Evolutionary conservation across 352 stramenopile genomes (phyloP), one percentile per base, ranked within the genome.

Genomic region (Phytophthora fragariae): DNA sequence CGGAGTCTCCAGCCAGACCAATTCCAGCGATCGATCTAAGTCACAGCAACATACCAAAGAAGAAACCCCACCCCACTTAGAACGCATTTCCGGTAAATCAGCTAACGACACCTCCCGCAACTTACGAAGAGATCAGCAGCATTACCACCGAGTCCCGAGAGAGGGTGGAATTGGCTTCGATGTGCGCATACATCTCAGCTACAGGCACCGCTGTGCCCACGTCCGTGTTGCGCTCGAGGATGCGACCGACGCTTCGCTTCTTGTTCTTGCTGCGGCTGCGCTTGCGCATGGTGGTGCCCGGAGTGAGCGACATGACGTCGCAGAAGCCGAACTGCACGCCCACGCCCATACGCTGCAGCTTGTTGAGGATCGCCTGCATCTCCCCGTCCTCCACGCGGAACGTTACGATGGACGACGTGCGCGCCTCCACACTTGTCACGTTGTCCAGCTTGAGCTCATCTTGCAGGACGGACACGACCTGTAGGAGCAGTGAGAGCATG

Each of bases 281-380:
- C 49, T 93, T 89, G 62, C 75, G 87, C 54, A 96, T 90, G 53
- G 87, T 93, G 15, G 89, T 96, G 60, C 89, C 89, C 1, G 89
- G 87, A 54, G 89, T 96, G 72, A 94, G 84, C 62, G 86, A 94
- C 89, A 96, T 96, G 79, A 96, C 89, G 65, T 96, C 89, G 73
- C 89, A 96, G 68, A 96, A 94, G 56, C 89, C 89, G 63, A 94
- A 96, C 70, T 94, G 84, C 37, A 96, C 88, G 29, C 89, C 89
- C 24, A 96, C 89, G 57, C 89, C 89, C 80, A 94, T 90, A 56
- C 76, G 75, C 73, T 96, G 88, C 41, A 96, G 82, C 56, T 85
- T 88, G 64, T 86, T 96, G n/a, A 96, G 73, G 56, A 96, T 91
- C 24, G 79, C 69, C 73, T 96, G 87, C 89, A 95, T 94, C 69